Base-by-base conservation (phyloP, 106 monocot species). In the Posidonia australis region DNA sequence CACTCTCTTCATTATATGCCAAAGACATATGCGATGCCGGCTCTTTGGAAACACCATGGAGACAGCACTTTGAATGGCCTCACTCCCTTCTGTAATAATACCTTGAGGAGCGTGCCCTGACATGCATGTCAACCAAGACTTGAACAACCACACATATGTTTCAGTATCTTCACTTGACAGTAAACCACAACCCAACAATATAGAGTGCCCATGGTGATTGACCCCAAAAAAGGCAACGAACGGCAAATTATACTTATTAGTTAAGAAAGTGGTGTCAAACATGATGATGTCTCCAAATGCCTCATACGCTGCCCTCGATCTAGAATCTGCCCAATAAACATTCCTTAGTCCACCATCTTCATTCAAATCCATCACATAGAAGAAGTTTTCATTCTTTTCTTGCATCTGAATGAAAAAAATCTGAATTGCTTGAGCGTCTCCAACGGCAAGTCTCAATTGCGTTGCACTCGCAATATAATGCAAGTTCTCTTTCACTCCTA, bases 321-420 rank as follows among this genome's bases (percentile, higher is more conserved):
- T 54, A 5, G 22, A 25, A 55, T 67, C 67, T 17, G 43, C 67
- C 67, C 54, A 67, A 24, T 54, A 67, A 0, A 67, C 41, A 55
- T 55, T 67, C 18, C 67, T 67, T 14, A 55, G 4, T 1, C 20
- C 32, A 13, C 36, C 67, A 10, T 55, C 42, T 5, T 55, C 42
- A 67, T 55, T 29, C 21, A 67, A 23, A 67, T 67, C 67, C 43
- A 55, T 46, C 23, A 43, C 17, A 58, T 57, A 69, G 44, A 69
- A 69, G 26, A 52, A 52, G 17, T 32, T 66, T 27, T 19, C 3
- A 52, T 51, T 52, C 10, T 53, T 66, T n/a, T 49, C 49, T 44
- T 52, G 66, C 52, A 51, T 66, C 6, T 3, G 28, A 29, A 51
- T 26, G 27, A 66, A 66, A 53, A 27, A 66, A 19, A n/a, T 12